Evolutionary conservation across 805 yeast genomes (phyloP).

Genomic region (Candida ipomoeae): DNA sequence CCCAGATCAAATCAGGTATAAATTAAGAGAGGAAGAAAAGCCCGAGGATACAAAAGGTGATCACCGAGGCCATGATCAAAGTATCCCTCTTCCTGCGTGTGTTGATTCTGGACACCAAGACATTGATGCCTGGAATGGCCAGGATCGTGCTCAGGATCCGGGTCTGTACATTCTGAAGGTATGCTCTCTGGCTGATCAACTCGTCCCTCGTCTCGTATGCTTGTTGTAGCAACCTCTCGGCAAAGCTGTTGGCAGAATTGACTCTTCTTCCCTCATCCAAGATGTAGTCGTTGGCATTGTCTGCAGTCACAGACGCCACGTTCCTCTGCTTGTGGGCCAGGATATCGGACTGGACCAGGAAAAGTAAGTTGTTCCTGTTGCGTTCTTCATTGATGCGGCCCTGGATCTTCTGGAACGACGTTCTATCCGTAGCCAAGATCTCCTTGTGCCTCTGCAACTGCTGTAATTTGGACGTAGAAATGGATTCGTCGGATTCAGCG

Average conservation of each 20-base stretch:
- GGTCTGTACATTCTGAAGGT: conserved; percentile 59
- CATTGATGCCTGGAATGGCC: conserved; percentile 78
- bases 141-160: conserved; percentile 58
- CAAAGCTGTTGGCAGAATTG: conserved; percentile 65
- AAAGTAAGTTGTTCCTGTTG: conserved; percentile 66
- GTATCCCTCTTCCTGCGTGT: conserved; percentile 88
- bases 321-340: conserved; percentile 54
- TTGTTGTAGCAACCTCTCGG: conserved; percentile 76
- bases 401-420: conserved; percentile 57
- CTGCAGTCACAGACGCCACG: conserved; percentile 16
- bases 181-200: conserved; percentile 63
- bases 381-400: conserved; percentile 66
- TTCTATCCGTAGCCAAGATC: conserved; percentile 63
- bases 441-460: conserved; percentile 84
- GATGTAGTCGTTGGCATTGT: conserved; percentile 65
- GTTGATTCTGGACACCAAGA: conserved; percentile 72
- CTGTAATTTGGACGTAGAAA: conserved; percentile 70
- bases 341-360: conserved; percentile 76
- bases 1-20: background rate
- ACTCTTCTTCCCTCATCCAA: conserved; percentile 72
- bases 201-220: conserved; percentile 91
- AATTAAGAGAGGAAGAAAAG: conserved; percentile 42
- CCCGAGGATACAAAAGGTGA: conserved; percentile 67
- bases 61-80: conserved; percentile 70
- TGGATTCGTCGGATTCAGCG: conserved; percentile 46